These are phyloP conservation scores for Jatropha curcas DNA, from an alignment of 345 rosid species.

Conservation along the genomic window DNA sequence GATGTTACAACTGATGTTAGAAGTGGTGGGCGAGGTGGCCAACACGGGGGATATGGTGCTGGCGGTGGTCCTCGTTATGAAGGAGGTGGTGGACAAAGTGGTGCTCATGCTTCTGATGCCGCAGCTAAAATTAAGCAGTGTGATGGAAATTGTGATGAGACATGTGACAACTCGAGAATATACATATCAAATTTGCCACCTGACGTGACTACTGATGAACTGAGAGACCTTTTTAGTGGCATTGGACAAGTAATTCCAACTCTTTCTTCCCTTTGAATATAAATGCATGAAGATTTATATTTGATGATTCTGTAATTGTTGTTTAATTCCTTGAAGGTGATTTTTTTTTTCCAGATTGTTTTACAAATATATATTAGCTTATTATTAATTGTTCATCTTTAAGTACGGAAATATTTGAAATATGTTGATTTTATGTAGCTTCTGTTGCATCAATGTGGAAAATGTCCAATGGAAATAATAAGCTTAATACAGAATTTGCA, in stretches of 20 bases:
- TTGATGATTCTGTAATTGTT: neutral
- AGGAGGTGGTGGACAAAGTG: constrained; percentile 49
- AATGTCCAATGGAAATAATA: neutral
- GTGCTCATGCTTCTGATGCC: constrained; percentile 43
- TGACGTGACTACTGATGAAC: constrained; percentile 85
- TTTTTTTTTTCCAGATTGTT: neutral
- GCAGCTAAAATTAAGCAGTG: constrained; percentile 77
- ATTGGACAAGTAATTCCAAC: constrained; percentile 80
- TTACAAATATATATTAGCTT: no score
- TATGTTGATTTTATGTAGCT: neutral
- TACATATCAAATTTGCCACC: constrained; percentile 95
- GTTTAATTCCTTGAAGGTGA: neutral
- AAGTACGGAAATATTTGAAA: neutral
- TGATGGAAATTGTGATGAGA: constrained; percentile 72
- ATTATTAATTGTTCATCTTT: neutral
- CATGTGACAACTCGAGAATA: constrained; percentile 89
- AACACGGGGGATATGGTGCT: constrained; percentile 40
- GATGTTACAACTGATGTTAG: constrained; percentile 55
- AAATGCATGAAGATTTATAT: neutral
- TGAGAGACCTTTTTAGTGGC: constrained; percentile 93
- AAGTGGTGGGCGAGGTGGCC: constrained; percentile 54
- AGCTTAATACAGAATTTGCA: neutral
- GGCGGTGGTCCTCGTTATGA: constrained; percentile 61
- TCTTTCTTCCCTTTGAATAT: constrained; percentile 26
- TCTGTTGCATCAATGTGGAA: neutral